Conservation (phyloP, 1,284 basidiomycete genomes). For the Cryptococcus sp. region DNA sequence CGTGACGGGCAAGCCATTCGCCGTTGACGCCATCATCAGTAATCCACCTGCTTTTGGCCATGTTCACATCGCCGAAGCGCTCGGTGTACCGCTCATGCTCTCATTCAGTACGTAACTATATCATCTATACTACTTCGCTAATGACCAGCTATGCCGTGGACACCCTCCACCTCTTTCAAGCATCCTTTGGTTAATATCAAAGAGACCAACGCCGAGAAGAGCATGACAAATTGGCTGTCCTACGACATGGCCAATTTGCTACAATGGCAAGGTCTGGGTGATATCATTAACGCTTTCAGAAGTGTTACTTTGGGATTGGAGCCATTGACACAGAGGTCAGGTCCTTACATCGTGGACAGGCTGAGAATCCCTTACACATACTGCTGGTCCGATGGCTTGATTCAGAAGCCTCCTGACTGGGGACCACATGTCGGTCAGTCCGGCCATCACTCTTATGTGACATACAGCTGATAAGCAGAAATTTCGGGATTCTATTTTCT, state of each 20-base stretch:
- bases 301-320: conserved; percentile 54
- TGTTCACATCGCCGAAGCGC: conserved; percentile 61
- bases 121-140: not conserved
- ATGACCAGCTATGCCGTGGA: conserved; percentile 59
- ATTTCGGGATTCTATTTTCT: conserved; percentile 65
- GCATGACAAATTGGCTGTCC: conserved; percentile 58
- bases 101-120: conserved; percentile 55
- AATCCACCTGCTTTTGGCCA: conserved; percentile 64
- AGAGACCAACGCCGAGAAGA: conserved; percentile 53
- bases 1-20: conserved; percentile 52
- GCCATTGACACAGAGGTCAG: conserved; percentile 52
- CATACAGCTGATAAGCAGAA: conserved; percentile 45
- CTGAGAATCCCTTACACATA: conserved; percentile 66
- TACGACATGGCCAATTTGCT: conserved; percentile 58
- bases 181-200: conserved; percentile 62
- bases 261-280: conserved; percentile 52
- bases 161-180: conserved; percentile 58
- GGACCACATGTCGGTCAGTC: conserved; percentile 57
- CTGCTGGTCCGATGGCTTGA: conserved; percentile 61
- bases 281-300: conserved; percentile 61
- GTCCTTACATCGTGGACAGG: conserved; percentile 57
- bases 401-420: conserved; percentile 63
- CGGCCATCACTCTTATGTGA: not conserved
- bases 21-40: conserved; percentile 61
- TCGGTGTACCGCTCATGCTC: conserved; percentile 59